Percentiles rank a stretch among this genome's conserved stretches.
Conservation (phyloP, 441 rosid species). For the Croton laevigatus region DNA sequence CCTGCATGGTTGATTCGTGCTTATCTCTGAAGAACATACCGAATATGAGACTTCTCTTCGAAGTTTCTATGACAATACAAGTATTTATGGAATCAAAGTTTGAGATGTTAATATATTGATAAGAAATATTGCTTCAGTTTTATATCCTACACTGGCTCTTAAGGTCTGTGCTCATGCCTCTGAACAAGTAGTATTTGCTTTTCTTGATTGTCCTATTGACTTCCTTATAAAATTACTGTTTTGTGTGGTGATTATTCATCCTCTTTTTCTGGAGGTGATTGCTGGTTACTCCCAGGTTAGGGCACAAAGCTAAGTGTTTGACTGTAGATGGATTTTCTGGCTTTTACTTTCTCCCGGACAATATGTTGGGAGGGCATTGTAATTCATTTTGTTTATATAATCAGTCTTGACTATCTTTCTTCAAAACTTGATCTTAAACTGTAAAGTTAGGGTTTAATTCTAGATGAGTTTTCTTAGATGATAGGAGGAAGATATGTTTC, state of each 20-base stretch:
- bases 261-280: background rate
- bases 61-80: background rate
- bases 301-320: background rate
- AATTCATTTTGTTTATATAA: background rate
- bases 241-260: background rate
- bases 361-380: background rate
- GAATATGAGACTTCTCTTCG: background rate
- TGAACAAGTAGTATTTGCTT: background rate
- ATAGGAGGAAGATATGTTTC: background rate
- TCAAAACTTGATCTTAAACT: background rate
- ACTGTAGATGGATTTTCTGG: background rate
- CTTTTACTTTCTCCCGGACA: background rate
- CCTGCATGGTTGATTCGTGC: background rate
- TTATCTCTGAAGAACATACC: conserved; percentile 3
- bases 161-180: too few species aligned
- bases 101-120: background rate
- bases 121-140: background rate
- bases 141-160: background rate
- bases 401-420: background rate
- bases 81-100: background rate
- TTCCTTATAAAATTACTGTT: background rate
- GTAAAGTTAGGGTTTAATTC: too few species aligned
- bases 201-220: conserved; percentile 2
- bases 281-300: background rate
- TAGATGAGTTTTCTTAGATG: background rate